Base-by-base conservation (phyloP, 1,139 yeast genomes). In the Zygosaccharomyces sapae region DNA sequence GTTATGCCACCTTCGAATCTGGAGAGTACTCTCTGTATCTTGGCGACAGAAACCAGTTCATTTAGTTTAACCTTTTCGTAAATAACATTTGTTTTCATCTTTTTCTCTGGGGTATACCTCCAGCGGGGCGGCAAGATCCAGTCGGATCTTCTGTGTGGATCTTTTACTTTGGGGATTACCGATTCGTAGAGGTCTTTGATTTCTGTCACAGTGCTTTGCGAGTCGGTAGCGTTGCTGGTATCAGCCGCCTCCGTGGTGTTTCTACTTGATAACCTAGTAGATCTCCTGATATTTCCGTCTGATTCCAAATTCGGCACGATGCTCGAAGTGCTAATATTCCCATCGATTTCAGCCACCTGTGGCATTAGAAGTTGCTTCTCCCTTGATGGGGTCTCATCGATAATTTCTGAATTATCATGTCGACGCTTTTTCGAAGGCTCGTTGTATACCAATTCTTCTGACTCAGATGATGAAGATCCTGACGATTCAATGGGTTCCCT, bases 1-100 rank as follows among this genome's bases (percentile, higher is more conserved):
- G 66, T 66, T 2, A 64, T 54, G 19, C 68, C 68, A 22, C 68
- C 67, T 49, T 64, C 67, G 38, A 62, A 64, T 40, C 57, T 50
- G 0, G 66, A 61, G 41, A 64, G 45, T 5, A 64, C 50, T 19
- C 48, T 52, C 6, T 20, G 24, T 20, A 20, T 20, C 24, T 20
- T 20, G 6, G 4, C 24, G 6, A 20, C 6, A 2, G 16, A 52
- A 3, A 63, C 56, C 6, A 63, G 51, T 45, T 63, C 68, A 49
- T 63, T 59, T 5, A 63, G 59, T 42, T 63, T 64, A 4, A 63
- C 51, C 5, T 57, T 56, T 39, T 24, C 25, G 25, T 24, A 24
- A 6, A 54, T 52, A 22, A 62, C 64, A 42, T 62, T 65, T 6
- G 67, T 61, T 6, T 62, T 61, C 43, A 59, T 53, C 41, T 59